These are phyloP conservation scores for Candida sanyaensis DNA, from an alignment of 1,139 yeast species.

Conservation along the genomic window DNA sequence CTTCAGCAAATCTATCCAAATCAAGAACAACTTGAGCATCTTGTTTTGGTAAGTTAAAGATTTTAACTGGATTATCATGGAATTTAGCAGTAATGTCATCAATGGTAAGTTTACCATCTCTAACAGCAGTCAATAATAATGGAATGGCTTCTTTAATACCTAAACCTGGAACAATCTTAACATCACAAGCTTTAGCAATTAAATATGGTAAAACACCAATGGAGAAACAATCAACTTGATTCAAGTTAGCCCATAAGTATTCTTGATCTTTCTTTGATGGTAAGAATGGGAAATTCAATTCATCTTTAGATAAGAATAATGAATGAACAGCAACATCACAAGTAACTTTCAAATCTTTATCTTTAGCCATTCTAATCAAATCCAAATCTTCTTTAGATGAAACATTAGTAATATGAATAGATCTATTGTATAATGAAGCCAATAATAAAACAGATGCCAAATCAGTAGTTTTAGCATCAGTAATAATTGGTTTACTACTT, in stretches of 20 bases:
- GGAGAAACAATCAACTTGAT: constrained; percentile 80
- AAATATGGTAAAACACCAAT: constrained; percentile 79
- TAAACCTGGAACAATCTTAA: constrained; percentile 64
- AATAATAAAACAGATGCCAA: constrained; percentile 86
- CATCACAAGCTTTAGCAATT: constrained; percentile 65
- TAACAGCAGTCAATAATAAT: constrained; percentile 78
- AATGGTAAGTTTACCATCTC: constrained; percentile 68
- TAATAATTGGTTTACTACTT: constrained; percentile 75
- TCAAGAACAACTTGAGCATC: constrained; percentile 79
- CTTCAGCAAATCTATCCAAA: constrained; percentile 63
- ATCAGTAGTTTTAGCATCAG: constrained; percentile 91
- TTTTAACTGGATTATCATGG: constrained; percentile 79
- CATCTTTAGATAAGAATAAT: constrained; percentile 73
- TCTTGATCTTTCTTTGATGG: constrained; percentile 82
- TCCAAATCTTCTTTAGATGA: constrained; percentile 80
- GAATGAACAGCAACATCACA: constrained; percentile 88
- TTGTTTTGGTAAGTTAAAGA: constrained; percentile 85
- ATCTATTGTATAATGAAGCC: constrained; percentile 84
- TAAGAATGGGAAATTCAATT: constrained; percentile 66
- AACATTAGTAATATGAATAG: constrained; percentile 89
- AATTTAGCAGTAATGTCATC: constrained; percentile 72
- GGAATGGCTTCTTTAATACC: constrained; percentile 85
- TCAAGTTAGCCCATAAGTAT: constrained; percentile 78
- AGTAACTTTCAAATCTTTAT: constrained; percentile 77
- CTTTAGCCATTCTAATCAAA: constrained; percentile 83